Evolutionary conservation across 805 yeast genomes (phyloP).

Genomic region (Metschnikowia lunata): DNA sequence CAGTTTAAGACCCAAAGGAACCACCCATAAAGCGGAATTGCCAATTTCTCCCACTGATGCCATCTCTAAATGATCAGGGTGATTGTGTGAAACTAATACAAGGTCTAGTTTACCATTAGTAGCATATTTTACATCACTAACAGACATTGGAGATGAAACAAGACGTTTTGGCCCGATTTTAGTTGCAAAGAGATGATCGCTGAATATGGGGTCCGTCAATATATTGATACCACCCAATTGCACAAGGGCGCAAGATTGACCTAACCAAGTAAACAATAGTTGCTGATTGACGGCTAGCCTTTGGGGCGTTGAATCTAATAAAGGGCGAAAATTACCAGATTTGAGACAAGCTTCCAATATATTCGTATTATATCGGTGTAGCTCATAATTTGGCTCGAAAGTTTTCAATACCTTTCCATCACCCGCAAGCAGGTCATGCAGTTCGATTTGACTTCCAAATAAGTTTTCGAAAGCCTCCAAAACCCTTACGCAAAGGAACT

Average conservation of each 20-base stretch:
- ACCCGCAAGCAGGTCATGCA: conserved; percentile 26
- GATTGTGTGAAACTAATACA: conserved; percentile 85
- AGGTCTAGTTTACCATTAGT: conserved; percentile 58
- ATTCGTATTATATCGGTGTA: conserved; percentile 33
- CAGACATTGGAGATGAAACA: conserved; percentile 66
- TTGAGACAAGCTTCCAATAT: conserved; percentile 26
- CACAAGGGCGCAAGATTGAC: conserved; percentile 80
- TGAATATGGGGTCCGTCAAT: conserved; percentile 81
- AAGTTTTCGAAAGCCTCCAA: conserved; percentile 63
- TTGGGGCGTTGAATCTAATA: conserved; percentile 8
- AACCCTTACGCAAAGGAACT: conserved; percentile 70
- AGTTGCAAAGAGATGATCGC: conserved; percentile 56
- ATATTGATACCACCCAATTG: conserved; percentile 70
- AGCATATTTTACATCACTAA: conserved; percentile 48
- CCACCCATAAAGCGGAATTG: conserved; percentile 71
- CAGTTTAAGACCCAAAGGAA: conserved; percentile 72
- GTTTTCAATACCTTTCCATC: conserved; percentile 58
- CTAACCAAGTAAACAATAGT: conserved; percentile 81
- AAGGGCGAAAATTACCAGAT: conserved; percentile 16
- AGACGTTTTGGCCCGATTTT: conserved; percentile 79
- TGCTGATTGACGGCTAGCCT: conserved; percentile 28
- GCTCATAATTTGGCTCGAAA: conserved; percentile 50
- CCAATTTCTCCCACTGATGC: conserved; percentile 49
- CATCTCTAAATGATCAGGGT: conserved; percentile 88
- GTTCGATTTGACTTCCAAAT: conserved; percentile 34